Evolutionary conservation across 768 basidiomycete species (phyloP).

Genomic region (Amyloporia xantha): DNA sequence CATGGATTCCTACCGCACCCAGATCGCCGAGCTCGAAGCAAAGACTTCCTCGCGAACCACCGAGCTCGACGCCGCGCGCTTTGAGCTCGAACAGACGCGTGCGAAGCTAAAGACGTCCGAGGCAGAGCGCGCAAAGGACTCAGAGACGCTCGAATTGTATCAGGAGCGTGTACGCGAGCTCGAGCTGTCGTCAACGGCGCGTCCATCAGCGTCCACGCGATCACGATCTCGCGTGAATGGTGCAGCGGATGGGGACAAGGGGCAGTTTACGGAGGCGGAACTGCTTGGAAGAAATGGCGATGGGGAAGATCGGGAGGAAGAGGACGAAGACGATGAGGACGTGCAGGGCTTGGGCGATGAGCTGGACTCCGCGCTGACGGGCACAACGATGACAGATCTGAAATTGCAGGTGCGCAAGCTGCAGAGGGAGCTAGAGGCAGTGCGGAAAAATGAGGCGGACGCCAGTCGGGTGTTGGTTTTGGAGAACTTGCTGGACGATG

Average conservation of each 20-base stretch:
- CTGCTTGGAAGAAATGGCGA: constrained; percentile 29
- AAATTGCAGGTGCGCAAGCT: constrained; percentile 83
- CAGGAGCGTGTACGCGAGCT: constrained; percentile 89
- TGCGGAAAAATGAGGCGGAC: constrained; percentile 70
- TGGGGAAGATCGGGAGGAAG: constrained; percentile 26
- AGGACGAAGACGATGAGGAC: constrained; percentile 40
- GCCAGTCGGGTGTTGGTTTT: constrained; percentile 74
- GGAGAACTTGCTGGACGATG: constrained; percentile 87
- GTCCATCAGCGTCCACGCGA: constrained; percentile 29
- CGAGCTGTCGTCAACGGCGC: constrained; percentile 54
- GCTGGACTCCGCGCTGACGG: constrained; percentile 78
- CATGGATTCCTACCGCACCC: constrained; percentile 88
- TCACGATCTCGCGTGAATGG: constrained; percentile 5
- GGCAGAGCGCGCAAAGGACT: constrained; percentile 71
- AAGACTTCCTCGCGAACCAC: constrained; percentile 60
- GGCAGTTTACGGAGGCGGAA: constrained; percentile 40
- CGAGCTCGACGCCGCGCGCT: constrained; percentile 65
- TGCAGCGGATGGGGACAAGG: constrained; percentile 11
- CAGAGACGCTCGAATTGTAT: constrained; percentile 80
- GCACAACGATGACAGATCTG: constrained; percentile 86
- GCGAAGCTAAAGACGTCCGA: constrained; percentile 60
- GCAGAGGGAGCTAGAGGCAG: constrained; percentile 70
- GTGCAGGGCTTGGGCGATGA: constrained; percentile 72
- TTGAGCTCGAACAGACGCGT: constrained; percentile 71
- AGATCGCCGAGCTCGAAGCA: constrained; percentile 74